These are phyloP conservation scores for Fomitiporia mediterranea DNA, from an alignment of 1,284 basidiomycete genomes.

Conservation along the genomic window DNA sequence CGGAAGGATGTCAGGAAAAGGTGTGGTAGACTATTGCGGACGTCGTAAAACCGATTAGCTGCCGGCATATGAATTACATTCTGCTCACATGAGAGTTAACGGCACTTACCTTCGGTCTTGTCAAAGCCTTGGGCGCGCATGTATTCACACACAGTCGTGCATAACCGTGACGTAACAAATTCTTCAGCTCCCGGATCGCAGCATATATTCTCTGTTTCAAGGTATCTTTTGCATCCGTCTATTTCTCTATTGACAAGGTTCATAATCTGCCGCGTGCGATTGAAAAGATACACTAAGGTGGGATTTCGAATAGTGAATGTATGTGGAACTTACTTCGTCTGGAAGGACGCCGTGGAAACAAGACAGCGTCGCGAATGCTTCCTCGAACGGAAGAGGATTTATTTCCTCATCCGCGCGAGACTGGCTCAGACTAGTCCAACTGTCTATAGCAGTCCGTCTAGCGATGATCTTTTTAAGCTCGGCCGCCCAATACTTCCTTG, in stretches of 20 bases:
- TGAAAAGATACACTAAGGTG: neutral
- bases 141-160: slow-evolving; percentile 41
- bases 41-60: slow-evolving; percentile 33
- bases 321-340: slow-evolving; percentile 34
- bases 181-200: slow-evolving; percentile 28
- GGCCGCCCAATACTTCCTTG: slow-evolving; percentile 52
- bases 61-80: too few relatives aligned
- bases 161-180: slow-evolving; percentile 31
- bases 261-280: slow-evolving; percentile 30
- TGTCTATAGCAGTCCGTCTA: slow-evolving; percentile 37
- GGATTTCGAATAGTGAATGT: neutral
- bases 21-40: slow-evolving; percentile 56
- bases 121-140: slow-evolving; percentile 43
- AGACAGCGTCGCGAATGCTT: slow-evolving; percentile 47
- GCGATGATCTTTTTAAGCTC: slow-evolving; percentile 41
- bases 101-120: slow-evolving; percentile 33
- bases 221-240: slow-evolving; percentile 36
- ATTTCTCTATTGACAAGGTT: slow-evolving; percentile 38
- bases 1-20: slow-evolving; percentile 46
- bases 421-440: slow-evolving; percentile 35
- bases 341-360: slow-evolving; percentile 48
- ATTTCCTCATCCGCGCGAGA: slow-evolving; percentile 17
- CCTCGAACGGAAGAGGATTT: slow-evolving; percentile 37
- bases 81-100: slow-evolving; percentile 20
- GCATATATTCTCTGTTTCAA: slow-evolving; percentile 27